phyloP scores from a whole-genome alignment of 2,329 filamentous ascomycete species.

The Aspergillus sp. region DNA sequence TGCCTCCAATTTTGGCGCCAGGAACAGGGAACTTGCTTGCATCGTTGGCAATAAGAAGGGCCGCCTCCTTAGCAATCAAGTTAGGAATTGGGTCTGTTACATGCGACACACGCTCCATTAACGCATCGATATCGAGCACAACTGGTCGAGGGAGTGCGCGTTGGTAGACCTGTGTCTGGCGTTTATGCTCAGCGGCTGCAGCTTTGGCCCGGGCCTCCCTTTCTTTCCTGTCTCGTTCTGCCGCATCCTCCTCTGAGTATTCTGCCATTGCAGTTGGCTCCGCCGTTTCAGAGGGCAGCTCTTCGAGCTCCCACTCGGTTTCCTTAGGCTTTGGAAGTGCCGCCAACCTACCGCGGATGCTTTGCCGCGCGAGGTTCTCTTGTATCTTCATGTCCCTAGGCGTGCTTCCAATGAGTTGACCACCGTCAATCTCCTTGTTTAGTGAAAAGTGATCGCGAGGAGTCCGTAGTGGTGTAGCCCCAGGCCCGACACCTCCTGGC shows the following conservation, averaged over 20 bases:
- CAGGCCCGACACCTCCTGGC: constrained; percentile 60
- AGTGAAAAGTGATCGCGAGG: constrained; percentile 84
- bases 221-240: constrained; percentile 72
- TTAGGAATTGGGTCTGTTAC: constrained; percentile 65
- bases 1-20: constrained; percentile 64
- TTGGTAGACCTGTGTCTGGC: constrained; percentile 91
- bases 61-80: constrained; percentile 74
- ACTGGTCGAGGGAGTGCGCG: constrained; percentile 75
- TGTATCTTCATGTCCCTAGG: constrained; percentile 72
- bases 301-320: constrained; percentile 87
- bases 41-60: constrained; percentile 78
- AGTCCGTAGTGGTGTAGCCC: constrained; percentile 82
- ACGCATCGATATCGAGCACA: constrained; percentile 66
- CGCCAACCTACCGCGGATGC: constrained; percentile 65
- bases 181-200: constrained; percentile 69
- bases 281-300: constrained; percentile 74
- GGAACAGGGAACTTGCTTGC: constrained; percentile 72
- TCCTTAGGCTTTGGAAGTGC: constrained; percentile 90
- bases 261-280: constrained; percentile 56
- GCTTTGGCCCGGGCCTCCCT: constrained; percentile 62
- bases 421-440: constrained; percentile 68
- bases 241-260: constrained; percentile 64
- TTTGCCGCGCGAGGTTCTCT: constrained; percentile 67
- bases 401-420: constrained; percentile 70
- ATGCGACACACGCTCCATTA: constrained; percentile 64